Evolutionary conservation across 371 early-diverging fungal species (phyloP), one percentile per base, ranked within the genome.

Genomic region (Apophysomyces ossiformis): DNA sequence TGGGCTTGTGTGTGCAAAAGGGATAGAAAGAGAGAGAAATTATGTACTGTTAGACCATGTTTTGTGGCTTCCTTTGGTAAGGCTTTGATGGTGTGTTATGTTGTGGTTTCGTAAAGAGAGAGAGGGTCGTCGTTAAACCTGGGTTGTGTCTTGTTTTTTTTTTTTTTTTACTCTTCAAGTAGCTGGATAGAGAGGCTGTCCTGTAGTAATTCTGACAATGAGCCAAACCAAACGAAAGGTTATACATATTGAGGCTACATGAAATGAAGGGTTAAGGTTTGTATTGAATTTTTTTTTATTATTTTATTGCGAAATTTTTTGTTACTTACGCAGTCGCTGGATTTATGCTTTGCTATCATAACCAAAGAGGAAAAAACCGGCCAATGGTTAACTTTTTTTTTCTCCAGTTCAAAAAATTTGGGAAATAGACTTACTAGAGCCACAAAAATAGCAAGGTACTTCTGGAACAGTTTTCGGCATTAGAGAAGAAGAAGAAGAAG

Each of bases 281-380:
- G 21, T 50, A 21, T 50, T 18, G 21, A 50, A 50, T 18, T 45
- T 5, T 26, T 26, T 26, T 26, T 26, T 26, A 50, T 16, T 21
- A 50, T 50, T 50, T 50, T 6, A 21, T 7, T 21, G 26, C n/a
- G 18, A n/a, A n/a, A 32, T 18, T 41, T 37, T 43, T 26, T 26
- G 1, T 26, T 26, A 26, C 60, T 69, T 69, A 61, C 69, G 58
- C 69, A 69, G 61, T 69, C 69, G 46, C 69, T 69, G 11, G 69
- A 65, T 35, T 50, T 58, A 45, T 69, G 69, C 18, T 41, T 69
- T 13, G 38, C 69, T 69, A 21, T 58, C 36, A 41, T 26, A 44
- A 57, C 26, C 9, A 41, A n/a, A 37, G 13, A 39, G 15, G 50
- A 21, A 21, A 60, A 65, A 26, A 32, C 32, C 32, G 32, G 32